phyloP scores from a whole-genome alignment of 345 rosid genomes.

The Sonneratia alba region DNA sequence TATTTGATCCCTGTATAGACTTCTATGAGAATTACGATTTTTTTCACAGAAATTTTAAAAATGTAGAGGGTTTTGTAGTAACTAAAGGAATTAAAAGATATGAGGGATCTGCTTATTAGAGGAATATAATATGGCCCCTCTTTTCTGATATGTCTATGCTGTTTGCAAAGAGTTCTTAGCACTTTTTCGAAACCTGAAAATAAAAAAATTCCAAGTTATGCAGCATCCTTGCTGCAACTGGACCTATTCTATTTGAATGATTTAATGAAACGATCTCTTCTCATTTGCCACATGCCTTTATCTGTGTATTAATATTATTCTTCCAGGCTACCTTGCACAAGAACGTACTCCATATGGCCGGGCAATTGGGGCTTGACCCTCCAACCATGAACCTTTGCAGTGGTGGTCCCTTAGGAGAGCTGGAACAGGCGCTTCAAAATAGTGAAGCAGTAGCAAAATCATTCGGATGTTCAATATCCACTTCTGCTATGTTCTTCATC shows the following conservation, averaged over 20 bases:
- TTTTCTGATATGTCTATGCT: background rate
- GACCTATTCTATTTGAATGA: background rate
- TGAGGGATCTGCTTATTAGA: background rate
- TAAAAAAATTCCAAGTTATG: background rate
- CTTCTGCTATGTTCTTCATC: slow-evolving; percentile 53
- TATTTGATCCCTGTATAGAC: background rate
- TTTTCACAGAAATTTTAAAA: background rate
- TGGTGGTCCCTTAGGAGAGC: slow-evolving; percentile 59
- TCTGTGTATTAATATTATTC: background rate
- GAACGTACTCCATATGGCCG: slow-evolving; percentile 85
- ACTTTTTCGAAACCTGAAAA: background rate
- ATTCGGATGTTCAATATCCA: slow-evolving; percentile 61
- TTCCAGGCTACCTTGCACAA: slow-evolving; percentile 81
- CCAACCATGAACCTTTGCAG: slow-evolving; percentile 61
- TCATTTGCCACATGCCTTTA: background rate
- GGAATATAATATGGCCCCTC: background rate
- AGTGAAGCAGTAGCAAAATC: slow-evolving; percentile 85
- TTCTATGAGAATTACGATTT: background rate
- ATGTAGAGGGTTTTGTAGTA: too few relatives aligned
- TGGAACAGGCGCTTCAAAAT: slow-evolving; percentile 71
- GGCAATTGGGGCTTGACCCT: slow-evolving; percentile 92
- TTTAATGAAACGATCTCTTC: background rate
- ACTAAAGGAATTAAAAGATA: background rate
- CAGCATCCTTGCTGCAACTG: background rate
- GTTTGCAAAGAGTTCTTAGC: background rate